A percentile compares a stretch with the other conserved stretches of the same genome.
phyloP scores from a whole-genome alignment of 192 early-diverging fungal species.

The Cladochytrium replicatum region DNA sequence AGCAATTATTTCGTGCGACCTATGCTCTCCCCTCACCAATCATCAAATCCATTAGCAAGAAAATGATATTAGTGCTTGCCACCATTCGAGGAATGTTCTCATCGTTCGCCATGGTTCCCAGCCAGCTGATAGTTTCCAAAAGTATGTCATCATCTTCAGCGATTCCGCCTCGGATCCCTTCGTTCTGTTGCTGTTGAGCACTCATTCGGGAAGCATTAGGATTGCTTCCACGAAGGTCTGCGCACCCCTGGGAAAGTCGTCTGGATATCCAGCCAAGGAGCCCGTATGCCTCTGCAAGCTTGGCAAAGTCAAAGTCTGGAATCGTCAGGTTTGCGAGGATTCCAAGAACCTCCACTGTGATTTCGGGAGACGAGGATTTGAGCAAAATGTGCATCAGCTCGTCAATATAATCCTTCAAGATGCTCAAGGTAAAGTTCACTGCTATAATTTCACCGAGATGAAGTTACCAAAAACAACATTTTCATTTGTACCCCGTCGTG shows the following conservation, averaged over 20 bases:
- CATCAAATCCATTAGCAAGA: constrained; percentile 40
- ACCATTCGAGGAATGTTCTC: constrained; percentile 39
- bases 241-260: constrained; percentile 7
- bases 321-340: constrained; percentile 35
- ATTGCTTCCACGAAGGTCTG: neutral
- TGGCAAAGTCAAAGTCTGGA: constrained; percentile 43
- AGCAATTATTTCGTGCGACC: constrained; percentile 2
- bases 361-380: constrained; percentile 24
- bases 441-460: neutral
- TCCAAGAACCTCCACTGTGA: constrained; percentile 39
- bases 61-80: constrained; percentile 24
- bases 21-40: constrained; percentile 19
- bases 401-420: constrained; percentile 41
- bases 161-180: constrained; percentile 1
- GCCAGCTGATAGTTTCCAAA: constrained; percentile 31
- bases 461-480: constrained; percentile 35
- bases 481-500: constrained; percentile 20
- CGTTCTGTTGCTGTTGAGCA: neutral
- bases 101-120: constrained; percentile 45
- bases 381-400: constrained; percentile 37
- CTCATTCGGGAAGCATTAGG: neutral
- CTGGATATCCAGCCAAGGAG: constrained; percentile 28
- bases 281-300: constrained; percentile 35
- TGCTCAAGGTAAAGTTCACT: neutral
- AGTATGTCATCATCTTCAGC: constrained; percentile 39